Base-by-base conservation (phyloP, 1,139 yeast genomes). In the Yamadazyma oceani region DNA sequence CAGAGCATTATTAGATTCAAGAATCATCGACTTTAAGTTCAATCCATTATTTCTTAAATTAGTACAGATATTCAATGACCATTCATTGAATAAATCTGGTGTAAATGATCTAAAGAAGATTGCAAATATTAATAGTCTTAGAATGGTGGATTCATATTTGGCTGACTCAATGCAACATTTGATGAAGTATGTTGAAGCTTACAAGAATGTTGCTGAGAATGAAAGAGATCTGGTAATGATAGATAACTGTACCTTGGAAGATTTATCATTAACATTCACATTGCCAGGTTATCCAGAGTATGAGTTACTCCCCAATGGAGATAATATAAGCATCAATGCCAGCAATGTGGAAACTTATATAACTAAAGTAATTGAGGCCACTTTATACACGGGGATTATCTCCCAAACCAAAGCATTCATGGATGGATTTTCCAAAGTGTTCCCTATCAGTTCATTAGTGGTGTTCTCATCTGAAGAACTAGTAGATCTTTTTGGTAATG, bases 11-110 rank as follows among this genome's bases (percentile, higher is more conserved):
- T 62, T 92, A 37, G 98, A 92, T 60, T 83, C 89, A 12, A 70
- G 97, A 46, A 81, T 90, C 37, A 75, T 92, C 39, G 97, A 92
- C 57, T 82, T 92, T 58, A 72, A 80, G 38, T 82, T 92, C 60
- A 88, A 82, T 54, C 75, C 81, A 0, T 59, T 80, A 4, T 88
- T 92, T 53, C 84, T 92, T 57, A 69, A 71, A 43, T 43, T 82
- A 15, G 55, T 63, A 4, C 65, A 63, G 45, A 46, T 52, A n/a
- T 53, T 63, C 31, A 63, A 57, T 39, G 50, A 48, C 17, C 37
- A 43, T 10, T 38, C 39, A 2, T 13, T 33, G 16, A 36, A 34
- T 30, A 34, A 38, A 9, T 34, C 35, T 11, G 42, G 43, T n/a
- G 31, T 26, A 9, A 54, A 53, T 30, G 61, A 61, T 13, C 31